Evolutionary conservation across 2,329 filamentous ascomycete genomes (phyloP).

Genomic region (Sclerotinia glacialis): DNA sequence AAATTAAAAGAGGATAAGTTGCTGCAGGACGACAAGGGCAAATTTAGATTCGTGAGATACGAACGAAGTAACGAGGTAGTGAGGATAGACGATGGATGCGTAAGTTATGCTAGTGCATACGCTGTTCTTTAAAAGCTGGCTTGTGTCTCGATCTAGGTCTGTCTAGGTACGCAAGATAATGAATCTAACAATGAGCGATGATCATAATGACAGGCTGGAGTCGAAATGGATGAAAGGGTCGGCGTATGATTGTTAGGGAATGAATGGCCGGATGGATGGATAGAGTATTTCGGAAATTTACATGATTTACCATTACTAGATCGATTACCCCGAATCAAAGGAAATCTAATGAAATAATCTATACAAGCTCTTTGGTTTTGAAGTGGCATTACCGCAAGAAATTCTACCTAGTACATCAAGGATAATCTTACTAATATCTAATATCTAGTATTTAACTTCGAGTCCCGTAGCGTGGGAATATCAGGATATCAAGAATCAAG

Average conservation of each 20-base stretch:
- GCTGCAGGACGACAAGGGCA: constrained; percentile 35
- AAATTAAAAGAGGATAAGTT: constrained; percentile 45
- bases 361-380: too few relatives aligned
- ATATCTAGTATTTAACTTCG: background rate
- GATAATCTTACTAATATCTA: too few relatives aligned
- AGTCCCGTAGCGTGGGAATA: background rate
- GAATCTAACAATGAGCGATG: background rate
- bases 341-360: background rate
- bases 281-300: background rate
- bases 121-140: constrained; percentile 54
- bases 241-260: background rate
- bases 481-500: too few relatives aligned
- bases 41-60: constrained; percentile 76
- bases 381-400: too few relatives aligned
- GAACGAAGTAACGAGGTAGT: constrained; percentile 77
- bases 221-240: background rate
- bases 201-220: background rate
- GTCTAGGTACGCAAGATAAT: too few relatives aligned
- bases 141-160: background rate
- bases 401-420: background rate
- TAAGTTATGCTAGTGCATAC: constrained; percentile 94
- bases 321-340: background rate
- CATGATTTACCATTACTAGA: background rate
- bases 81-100: constrained; percentile 71
- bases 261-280: background rate